These are phyloP conservation scores for Zasmidium cellare DNA, from an alignment of 2,329 filamentous ascomycete genomes.

Conservation along the genomic window DNA sequence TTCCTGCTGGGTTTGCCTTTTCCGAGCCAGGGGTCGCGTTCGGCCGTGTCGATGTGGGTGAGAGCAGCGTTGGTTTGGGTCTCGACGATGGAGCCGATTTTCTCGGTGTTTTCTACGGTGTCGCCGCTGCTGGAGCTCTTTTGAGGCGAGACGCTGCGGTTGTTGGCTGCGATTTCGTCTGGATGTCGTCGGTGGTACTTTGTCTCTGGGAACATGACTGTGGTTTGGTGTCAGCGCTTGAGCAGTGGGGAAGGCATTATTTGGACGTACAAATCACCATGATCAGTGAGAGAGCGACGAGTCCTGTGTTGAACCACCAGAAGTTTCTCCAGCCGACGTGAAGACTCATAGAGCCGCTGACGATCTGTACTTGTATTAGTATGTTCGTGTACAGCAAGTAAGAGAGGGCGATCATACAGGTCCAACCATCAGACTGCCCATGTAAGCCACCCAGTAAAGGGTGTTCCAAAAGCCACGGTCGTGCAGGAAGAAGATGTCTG, in stretches of 20 bases:
- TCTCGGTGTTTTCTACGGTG: conserved; percentile 18
- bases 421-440: conserved; percentile 62
- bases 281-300: conserved; percentile 52
- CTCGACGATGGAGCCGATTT: conserved; percentile 22
- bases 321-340: conserved; percentile 62
- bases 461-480: conserved; percentile 64
- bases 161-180: conserved; percentile 23
- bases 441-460: conserved; percentile 63
- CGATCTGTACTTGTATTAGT: conserved; percentile 45
- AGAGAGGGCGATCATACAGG: conserved; percentile 12
- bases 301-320: conserved; percentile 64
- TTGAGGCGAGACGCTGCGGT: conserved; percentile 7
- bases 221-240: not conserved
- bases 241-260: not conserved
- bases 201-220: conserved; percentile 62
- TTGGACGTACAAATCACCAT: conserved; percentile 48
- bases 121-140: conserved; percentile 20
- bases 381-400: not conserved
- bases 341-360: conserved; percentile 61
- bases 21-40: conserved; percentile 56
- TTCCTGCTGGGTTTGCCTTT: conserved; percentile 55
- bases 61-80: conserved; percentile 16
- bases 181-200: conserved; percentile 54
- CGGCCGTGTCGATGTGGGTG: conserved; percentile 6
- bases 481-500: conserved; percentile 63